These are phyloP conservation scores for Pyrenula massariospora DNA, from an alignment of 495 filamentous ascomycete genomes.

Conservation along the genomic window DNA sequence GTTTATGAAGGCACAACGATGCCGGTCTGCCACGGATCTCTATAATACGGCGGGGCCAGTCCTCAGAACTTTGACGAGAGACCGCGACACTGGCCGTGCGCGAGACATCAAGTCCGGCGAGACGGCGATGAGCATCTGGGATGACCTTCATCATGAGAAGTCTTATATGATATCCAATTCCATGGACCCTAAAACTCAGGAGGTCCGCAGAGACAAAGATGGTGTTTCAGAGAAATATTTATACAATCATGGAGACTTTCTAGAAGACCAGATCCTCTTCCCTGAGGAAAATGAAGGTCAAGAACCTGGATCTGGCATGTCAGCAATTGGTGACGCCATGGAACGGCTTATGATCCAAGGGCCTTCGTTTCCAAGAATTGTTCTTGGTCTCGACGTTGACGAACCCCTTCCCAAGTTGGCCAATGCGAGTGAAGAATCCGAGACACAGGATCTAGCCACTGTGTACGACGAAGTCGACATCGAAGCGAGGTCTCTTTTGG, in stretches of 20 bases:
- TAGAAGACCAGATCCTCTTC: conserved; percentile 35
- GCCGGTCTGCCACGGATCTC: conserved; percentile 14
- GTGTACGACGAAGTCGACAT: background rate
- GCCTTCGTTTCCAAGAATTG: conserved; percentile 14
- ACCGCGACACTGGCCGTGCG: conserved; percentile 21
- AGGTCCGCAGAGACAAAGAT: background rate
- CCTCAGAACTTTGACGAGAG: conserved; percentile 22
- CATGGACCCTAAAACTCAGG: background rate
- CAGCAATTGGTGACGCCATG: conserved; percentile 23
- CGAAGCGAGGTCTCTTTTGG: background rate
- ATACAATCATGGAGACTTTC: conserved; percentile 32
- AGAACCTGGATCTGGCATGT: conserved; percentile 19
- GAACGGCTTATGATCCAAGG: conserved; percentile 16
- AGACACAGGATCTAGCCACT: background rate
- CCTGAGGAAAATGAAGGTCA: conserved; percentile 20
- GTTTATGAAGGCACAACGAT: conserved; percentile 24
- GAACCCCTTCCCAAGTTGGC: conserved; percentile 1
- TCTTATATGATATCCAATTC: background rate
- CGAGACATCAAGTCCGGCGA: conserved; percentile 30
- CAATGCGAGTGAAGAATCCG: conserved; percentile 6
- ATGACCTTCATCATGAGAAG: conserved; percentile 15
- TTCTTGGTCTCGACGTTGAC: conserved; percentile 15
- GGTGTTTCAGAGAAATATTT: conserved; percentile 12
- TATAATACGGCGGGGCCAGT: conserved; percentile 22
- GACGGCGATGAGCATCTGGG: conserved; percentile 22